These are phyloP conservation scores for Zizania latifolia DNA, from an alignment of 176 grass and related monocot genomes.

Conservation along the genomic window DNA sequence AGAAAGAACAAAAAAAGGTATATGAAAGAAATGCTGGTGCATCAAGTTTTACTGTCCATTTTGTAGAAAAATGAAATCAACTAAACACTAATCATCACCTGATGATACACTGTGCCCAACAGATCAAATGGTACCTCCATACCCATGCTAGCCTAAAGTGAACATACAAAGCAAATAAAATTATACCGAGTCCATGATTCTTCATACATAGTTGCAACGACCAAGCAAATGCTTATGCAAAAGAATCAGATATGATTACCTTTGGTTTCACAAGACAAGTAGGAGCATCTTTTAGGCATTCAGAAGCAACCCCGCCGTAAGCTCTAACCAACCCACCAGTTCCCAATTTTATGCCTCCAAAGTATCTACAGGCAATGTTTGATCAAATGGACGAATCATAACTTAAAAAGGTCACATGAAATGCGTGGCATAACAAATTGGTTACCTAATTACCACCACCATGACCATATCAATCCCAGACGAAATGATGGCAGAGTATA, in stretches of 20 bases:
- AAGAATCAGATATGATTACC: slow-evolving; percentile 26
- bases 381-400: neutral
- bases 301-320: slow-evolving; percentile 86
- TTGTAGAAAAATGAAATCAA: neutral
- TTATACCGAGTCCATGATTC: neutral
- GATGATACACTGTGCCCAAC: slow-evolving; percentile 78
- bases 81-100: slow-evolving; percentile 44
- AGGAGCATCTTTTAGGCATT: slow-evolving; percentile 76
- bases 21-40: neutral
- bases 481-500: slow-evolving; percentile 91
- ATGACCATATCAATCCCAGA: slow-evolving; percentile 88
- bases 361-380: slow-evolving; percentile 53
- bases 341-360: slow-evolving; percentile 93
- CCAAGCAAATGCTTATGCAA: slow-evolving; percentile 9
- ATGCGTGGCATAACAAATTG: neutral
- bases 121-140: slow-evolving; percentile 95
- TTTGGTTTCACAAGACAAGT: slow-evolving; percentile 91
- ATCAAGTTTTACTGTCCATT: neutral
- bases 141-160: slow-evolving; percentile 56
- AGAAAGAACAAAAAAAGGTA: neutral
- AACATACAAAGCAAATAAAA: slow-evolving; percentile 19
- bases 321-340: slow-evolving; percentile 87
- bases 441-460: slow-evolving; percentile 82
- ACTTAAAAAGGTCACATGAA: neutral
- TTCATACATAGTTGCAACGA: slow-evolving; percentile 13